These are phyloP conservation scores for Boletus mariae DNA, from an alignment of 1,284 basidiomycete genomes.

Conservation along the genomic window DNA sequence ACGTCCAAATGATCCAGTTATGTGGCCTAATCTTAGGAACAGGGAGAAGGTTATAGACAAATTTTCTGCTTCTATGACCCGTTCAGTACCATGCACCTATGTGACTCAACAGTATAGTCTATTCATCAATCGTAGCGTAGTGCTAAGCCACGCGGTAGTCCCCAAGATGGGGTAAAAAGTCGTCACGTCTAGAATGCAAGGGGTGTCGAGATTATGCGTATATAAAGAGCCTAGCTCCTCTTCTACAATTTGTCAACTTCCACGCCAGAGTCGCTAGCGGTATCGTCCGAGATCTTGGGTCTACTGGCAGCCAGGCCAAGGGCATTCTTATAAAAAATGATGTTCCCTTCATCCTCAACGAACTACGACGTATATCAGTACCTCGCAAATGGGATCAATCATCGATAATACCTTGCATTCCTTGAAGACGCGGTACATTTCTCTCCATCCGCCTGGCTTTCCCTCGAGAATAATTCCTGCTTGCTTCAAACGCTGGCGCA, in stretches of 20 bases:
- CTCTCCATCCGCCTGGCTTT: conserved; percentile 72
- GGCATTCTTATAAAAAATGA: conserved; percentile 91
- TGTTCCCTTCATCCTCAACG: conserved; percentile 89
- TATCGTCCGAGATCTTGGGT: conserved; percentile 58
- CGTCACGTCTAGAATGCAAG: conserved; percentile 11
- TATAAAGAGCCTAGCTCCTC: conserved; percentile 4
- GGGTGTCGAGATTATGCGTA: conserved; percentile 3
- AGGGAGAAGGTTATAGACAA: no score
- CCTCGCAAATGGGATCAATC: conserved; percentile 1
- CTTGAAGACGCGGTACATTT: conserved; percentile 70
- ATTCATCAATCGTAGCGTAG: conserved; percentile 1
- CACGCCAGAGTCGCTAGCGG: conserved; percentile 82
- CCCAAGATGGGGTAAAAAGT: background rate
- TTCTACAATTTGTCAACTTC: conserved; percentile 54
- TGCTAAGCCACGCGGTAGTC: background rate
- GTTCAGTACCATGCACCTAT: no score
- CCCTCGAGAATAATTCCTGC: conserved; percentile 61
- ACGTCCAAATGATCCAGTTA: no score
- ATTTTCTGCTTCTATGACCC: no score
- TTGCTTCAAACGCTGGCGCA: conserved; percentile 75
- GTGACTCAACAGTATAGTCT: background rate
- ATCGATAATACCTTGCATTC: conserved; percentile 60
- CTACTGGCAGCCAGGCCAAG: conserved; percentile 70
- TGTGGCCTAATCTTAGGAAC: no score
- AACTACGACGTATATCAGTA: conserved; percentile 47